Conservation (phyloP, 2,329 filamentous ascomycete genomes). For the Cladosporium sp. region DNA sequence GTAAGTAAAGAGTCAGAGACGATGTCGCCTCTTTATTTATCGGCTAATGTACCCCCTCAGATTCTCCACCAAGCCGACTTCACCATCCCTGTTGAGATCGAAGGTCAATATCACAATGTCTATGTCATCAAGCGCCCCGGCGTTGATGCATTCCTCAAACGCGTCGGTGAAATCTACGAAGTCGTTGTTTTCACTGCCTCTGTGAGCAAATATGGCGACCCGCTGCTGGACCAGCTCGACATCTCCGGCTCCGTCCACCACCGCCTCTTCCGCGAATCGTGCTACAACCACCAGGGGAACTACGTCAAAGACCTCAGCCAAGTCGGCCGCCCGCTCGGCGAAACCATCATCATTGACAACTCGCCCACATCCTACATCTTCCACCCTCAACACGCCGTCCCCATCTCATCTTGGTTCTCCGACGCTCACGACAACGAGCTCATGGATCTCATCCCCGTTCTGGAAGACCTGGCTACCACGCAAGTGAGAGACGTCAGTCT, state of each 20-base stretch:
- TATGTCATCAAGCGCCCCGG: slow-evolving; percentile 99
- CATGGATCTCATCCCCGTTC: slow-evolving; percentile 92
- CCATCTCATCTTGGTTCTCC: slow-evolving; percentile 99
- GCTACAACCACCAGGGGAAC: slow-evolving; percentile 98
- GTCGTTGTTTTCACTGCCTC: slow-evolving; percentile 98
- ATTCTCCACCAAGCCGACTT: slow-evolving; percentile 98
- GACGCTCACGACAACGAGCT: slow-evolving; percentile 99
- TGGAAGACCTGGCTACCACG: slow-evolving; percentile 87
- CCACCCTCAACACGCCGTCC: slow-evolving; percentile 96
- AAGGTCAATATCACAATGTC: slow-evolving; percentile 98
- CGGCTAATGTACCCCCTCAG: slow-evolving; percentile 45
- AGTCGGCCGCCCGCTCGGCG: slow-evolving; percentile 88
- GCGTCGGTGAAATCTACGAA: slow-evolving; percentile 95
- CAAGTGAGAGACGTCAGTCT: slow-evolving; percentile 95
- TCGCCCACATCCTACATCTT: slow-evolving; percentile 99
- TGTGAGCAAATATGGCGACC: slow-evolving; percentile 98
- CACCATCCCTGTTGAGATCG: slow-evolving; percentile 97
- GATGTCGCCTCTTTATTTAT: background rate
- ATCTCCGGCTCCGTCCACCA: slow-evolving; percentile 97
- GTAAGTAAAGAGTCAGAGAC: slow-evolving; percentile 46
- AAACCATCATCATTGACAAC: slow-evolving; percentile 99
- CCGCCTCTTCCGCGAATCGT: slow-evolving; percentile 93
- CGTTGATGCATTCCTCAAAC: slow-evolving; percentile 98
- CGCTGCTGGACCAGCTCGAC: slow-evolving; percentile 90
- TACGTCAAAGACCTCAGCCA: slow-evolving; percentile 99